These are phyloP conservation scores for Trichoderma asperelloides DNA, from an alignment of 495 filamentous ascomycete genomes.

Conservation along the genomic window DNA sequence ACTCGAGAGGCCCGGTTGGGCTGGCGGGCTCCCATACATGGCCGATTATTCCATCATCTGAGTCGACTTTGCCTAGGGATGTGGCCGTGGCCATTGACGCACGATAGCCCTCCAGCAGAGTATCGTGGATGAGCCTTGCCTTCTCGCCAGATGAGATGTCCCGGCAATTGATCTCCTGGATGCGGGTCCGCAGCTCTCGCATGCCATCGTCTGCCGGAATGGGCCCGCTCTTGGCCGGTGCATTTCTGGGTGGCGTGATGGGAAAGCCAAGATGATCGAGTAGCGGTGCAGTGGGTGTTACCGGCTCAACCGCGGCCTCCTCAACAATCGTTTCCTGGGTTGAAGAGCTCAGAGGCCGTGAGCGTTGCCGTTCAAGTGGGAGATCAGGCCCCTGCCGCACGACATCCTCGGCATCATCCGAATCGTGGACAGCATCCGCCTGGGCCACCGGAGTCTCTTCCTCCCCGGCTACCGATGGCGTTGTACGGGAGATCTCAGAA, in stretches of 20 bases:
- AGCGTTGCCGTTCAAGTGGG: constrained; percentile 7
- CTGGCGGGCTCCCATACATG: constrained; percentile 12
- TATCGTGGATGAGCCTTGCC: constrained; percentile 70
- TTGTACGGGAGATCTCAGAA: constrained; percentile 37
- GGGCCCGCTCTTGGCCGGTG: neutral
- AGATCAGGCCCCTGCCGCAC: neutral
- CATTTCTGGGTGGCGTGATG: constrained; percentile 6
- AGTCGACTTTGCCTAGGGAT: neutral
- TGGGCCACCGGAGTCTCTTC: constrained; percentile 20
- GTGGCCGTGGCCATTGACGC: constrained; percentile 31
- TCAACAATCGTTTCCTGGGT: constrained; percentile 10
- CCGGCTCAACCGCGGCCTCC: neutral
- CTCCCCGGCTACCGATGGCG: neutral
- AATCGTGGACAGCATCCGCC: constrained; percentile 13
- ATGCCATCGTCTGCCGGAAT: constrained; percentile 94
- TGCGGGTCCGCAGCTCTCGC: constrained; percentile 61
- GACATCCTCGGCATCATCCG: neutral
- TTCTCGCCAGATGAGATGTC: constrained; percentile 61
- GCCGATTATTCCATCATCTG: neutral
- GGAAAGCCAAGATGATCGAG: constrained; percentile 10
- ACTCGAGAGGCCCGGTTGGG: constrained; percentile 21
- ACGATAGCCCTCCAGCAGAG: constrained; percentile 74
- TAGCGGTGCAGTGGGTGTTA: neutral
- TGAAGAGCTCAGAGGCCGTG: constrained; percentile 10
- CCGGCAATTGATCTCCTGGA: constrained; percentile 64